Evolutionary conservation across 2,329 filamentous ascomycete genomes (phyloP), one percentile per base, ranked within the genome.

Genomic region (Claviceps purpurea): DNA sequence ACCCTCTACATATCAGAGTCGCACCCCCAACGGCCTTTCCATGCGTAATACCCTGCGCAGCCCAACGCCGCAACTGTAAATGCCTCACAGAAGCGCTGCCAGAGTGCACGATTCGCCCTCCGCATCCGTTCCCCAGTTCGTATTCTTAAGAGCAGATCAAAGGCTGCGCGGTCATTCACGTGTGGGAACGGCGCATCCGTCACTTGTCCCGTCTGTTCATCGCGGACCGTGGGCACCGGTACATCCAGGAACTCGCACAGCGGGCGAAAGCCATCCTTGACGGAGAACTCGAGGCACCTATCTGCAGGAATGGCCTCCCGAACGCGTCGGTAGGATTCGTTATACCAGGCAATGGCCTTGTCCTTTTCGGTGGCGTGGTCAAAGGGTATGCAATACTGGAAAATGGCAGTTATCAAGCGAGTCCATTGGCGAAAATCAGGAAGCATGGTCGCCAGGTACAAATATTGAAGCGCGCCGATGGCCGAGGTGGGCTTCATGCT

Each of bases 221-320:
- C 64, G 53, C 52, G 49, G 38, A 64, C 61, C 56, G 51, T 58
- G 2, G 71, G 71, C 38, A 70, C 59, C 0, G 65, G 60, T 42
- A 71, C 66, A 7, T 58, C 65, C 2, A 74, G 61, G 39, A 69
- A 66, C 20, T 62, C 52, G 49, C 70, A 73, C 10, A 73, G 61
- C 10, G 71, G 69, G n/a, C 47, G 60, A 68, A 69, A 73, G 2
- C 70, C 70, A 6, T 69, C 64, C 26, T 61, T 60, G 14, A 71
- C 60, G n/a, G 56, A 58, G 54, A 62, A 73, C 52, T 73, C 68
- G 22, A 73, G 57, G 22, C 69, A 56, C 0, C 65, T 59, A 13
- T 66, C 62, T 3, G 55, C 57, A 6, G 65, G 60, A 18, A 70
- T 68, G 24, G 60, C 56, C 14, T 62, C 61, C 7, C 64, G 60